These are phyloP conservation scores for Neocatenulostroma microsporum DNA, from an alignment of 2,329 filamentous ascomycete species.

Conservation along the genomic window DNA sequence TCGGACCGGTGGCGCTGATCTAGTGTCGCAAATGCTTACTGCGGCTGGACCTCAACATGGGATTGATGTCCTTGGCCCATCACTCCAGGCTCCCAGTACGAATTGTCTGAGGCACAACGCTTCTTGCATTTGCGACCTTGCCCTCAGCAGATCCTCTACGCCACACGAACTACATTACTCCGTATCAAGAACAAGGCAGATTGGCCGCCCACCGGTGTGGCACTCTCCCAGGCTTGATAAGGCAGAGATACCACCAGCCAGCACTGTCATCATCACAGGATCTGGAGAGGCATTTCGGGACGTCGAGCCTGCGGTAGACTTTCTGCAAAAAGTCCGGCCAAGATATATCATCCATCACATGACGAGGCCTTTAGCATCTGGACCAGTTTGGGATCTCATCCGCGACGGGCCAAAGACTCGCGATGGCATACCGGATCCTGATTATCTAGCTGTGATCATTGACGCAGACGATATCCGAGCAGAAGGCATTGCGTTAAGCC, in stretches of 20 bases:
- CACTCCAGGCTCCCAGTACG: conserved; percentile 18
- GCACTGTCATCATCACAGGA: conserved; percentile 27
- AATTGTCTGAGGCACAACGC: conserved; percentile 25
- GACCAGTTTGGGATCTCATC: conserved; percentile 28
- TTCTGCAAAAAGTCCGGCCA: conserved; percentile 24
- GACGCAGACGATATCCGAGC: conserved; percentile 29
- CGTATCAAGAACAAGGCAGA: conserved; percentile 19
- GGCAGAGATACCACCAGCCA: conserved; percentile 12
- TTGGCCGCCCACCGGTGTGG: conserved; percentile 23
- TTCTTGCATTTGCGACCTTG: conserved; percentile 24
- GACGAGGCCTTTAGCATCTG: conserved; percentile 26
- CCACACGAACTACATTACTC: conserved; percentile 4
- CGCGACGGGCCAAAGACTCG: conserved; percentile 25
- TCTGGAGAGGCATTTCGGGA: conserved; percentile 25
- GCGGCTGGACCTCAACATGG: conserved; percentile 24
- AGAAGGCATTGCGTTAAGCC: conserved; percentile 28
- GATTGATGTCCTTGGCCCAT: conserved; percentile 23
- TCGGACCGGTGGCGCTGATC: conserved; percentile 24
- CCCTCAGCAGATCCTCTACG: conserved; percentile 6
- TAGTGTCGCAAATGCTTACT: conserved; percentile 28
- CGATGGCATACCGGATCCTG: conserved; percentile 25
- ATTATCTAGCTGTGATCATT: conserved; percentile 28
- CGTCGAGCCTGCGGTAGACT: conserved; percentile 28
- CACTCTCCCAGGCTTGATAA: conserved; percentile 22
- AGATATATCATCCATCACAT: conserved; percentile 29